phyloP scores from a whole-genome alignment of 495 filamentous ascomycete genomes.

The Hypoxylon perforatum region DNA sequence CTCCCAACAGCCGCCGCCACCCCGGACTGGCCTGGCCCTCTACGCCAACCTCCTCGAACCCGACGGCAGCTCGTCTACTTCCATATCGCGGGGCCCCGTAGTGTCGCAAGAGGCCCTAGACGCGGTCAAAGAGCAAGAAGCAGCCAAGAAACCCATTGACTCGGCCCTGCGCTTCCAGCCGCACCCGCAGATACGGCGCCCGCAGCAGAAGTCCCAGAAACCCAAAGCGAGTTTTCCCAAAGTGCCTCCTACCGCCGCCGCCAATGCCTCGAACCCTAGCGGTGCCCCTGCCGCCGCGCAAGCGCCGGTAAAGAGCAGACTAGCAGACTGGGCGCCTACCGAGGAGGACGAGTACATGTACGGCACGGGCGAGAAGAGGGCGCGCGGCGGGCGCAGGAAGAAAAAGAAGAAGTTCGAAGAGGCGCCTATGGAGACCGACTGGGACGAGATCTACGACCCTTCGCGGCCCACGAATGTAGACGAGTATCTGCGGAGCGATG shows the following conservation, averaged over 20 bases:
- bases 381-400: constrained; percentile 81
- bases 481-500: constrained; percentile 87
- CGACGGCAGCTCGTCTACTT: constrained; percentile 49
- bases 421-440: constrained; percentile 73
- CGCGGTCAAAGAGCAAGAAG: constrained; percentile 62
- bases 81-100: constrained; percentile 82
- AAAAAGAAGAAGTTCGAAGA: constrained; percentile 82
- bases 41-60: constrained; percentile 68
- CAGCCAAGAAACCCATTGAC: constrained; percentile 78
- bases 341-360: constrained; percentile 71
- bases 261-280: constrained; percentile 24
- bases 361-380: constrained; percentile 67
- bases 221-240: constrained; percentile 70
- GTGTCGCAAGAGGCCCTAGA: constrained; percentile 69
- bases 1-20: constrained; percentile 46
- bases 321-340: constrained; percentile 85
- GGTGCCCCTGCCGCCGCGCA: constrained; percentile 32
- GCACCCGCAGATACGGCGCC: constrained; percentile 59
- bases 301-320: constrained; percentile 67
- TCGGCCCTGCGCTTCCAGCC: constrained; percentile 90
- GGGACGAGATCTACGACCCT: constrained; percentile 95
- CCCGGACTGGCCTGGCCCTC: constrained; percentile 60
- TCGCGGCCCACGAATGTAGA: constrained; percentile 85
- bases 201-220: constrained; percentile 75
- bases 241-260: constrained; percentile 39